These are phyloP conservation scores for bread wheat (Triticum aestivum) DNA, from an alignment of 176 grass and related monocot species.

Conservation along the genomic window DNA sequence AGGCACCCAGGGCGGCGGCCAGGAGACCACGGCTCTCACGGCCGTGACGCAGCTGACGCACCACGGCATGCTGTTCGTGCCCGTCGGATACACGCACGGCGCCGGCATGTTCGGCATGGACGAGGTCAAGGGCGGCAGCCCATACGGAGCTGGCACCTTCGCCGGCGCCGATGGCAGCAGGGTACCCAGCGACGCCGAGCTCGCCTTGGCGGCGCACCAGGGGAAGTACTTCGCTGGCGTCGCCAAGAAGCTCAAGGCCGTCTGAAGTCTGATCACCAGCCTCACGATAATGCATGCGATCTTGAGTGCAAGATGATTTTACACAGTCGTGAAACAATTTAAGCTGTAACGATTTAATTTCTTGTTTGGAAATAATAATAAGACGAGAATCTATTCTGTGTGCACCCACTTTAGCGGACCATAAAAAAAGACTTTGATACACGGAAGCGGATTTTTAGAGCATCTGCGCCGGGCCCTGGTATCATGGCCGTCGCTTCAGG, in stretches of 20 bases:
- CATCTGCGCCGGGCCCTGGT: no score
- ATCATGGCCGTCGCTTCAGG: no score
- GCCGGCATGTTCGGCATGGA: conserved; percentile 45
- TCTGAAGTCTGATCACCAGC: not conserved
- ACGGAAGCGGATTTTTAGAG: no score
- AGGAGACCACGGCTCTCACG: conserved; percentile 69
- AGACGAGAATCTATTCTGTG: no score
- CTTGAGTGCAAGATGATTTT: not conserved
- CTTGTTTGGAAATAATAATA: not conserved
- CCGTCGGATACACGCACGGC: conserved; percentile 39
- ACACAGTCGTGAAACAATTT: not conserved
- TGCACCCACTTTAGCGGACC: no score
- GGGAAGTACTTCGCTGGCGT: conserved; percentile 48
- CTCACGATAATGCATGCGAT: not conserved
- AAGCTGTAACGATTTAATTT: not conserved
- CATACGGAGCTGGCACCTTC: conserved; percentile 45
- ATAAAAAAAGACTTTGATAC: no score
- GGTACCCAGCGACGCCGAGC: conserved; percentile 20
- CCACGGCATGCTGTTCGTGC: conserved; percentile 67
- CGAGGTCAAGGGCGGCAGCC: conserved; percentile 50
- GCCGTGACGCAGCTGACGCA: conserved; percentile 51
- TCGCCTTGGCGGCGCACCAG: conserved; percentile 42
- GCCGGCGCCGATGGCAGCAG: conserved; percentile 27
- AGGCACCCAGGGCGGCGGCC: conserved; percentile 81
- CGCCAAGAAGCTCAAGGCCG: conserved; percentile 50